Evolutionary conservation across 345 rosid genomes (phyloP).

Genomic region (Citrus hindsii): DNA sequence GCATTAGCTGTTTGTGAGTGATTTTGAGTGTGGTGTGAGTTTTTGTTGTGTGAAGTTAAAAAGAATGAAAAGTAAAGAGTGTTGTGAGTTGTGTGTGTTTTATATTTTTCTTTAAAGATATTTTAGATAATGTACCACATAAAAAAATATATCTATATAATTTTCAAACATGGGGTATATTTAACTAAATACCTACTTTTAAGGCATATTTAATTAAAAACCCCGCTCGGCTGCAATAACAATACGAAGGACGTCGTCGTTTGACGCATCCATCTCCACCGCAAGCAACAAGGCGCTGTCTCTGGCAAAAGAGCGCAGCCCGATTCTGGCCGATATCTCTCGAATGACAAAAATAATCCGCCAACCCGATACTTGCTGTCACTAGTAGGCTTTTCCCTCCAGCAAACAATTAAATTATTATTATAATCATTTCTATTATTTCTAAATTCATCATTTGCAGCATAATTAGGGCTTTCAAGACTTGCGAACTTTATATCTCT

Average conservation of each 20-base stretch:
- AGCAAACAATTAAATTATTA: not conserved
- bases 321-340: not conserved
- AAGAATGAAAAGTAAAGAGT: no score
- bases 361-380: not conserved
- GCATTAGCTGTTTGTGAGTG: no score
- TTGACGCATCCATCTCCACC: not conserved
- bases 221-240: not conserved
- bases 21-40: no score
- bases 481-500: not conserved
- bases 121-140: no score
- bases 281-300: no score
- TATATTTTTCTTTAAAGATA: no score
- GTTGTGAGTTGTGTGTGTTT: no score
- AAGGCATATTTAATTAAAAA: no score
- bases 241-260: not conserved
- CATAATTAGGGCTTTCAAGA: not conserved
- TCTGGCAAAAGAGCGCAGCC: not conserved
- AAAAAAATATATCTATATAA: no score
- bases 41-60: no score
- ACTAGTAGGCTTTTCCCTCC: not conserved
- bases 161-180: no score
- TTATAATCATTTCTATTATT: not conserved
- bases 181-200: no score
- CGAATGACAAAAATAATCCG: not conserved
- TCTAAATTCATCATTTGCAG: not conserved